Conservation (phyloP, 768 basidiomycete genomes). For the Panaeolus papilionaceus region DNA sequence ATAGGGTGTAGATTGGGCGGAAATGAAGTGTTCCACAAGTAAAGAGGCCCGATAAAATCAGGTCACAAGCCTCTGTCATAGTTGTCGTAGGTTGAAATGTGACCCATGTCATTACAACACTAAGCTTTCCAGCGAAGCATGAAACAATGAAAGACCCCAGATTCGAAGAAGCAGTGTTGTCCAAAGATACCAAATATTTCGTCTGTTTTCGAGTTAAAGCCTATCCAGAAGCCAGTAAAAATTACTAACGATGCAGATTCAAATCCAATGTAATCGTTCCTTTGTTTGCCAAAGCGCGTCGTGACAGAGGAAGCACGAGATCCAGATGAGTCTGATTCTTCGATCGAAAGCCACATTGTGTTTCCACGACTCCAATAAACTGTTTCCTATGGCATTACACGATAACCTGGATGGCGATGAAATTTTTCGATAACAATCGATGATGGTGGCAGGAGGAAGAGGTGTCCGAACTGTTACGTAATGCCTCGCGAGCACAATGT, state of each 20-base stretch:
- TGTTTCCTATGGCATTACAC: background rate
- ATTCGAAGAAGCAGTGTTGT: background rate
- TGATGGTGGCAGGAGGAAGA: conserved; percentile 12
- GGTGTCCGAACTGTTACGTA: conserved; percentile 4
- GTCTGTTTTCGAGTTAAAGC: background rate
- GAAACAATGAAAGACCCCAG: background rate
- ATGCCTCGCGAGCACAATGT: conserved; percentile 13
- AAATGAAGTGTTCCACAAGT: conserved; percentile 12
- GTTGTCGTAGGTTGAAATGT: background rate
- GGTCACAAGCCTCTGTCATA: background rate
- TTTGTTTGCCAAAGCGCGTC: conserved; percentile 6
- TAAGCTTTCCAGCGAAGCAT: background rate
- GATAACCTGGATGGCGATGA: conserved; percentile 10
- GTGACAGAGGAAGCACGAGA: conserved; percentile 13
- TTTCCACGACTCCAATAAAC: background rate
- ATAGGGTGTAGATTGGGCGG: conserved; percentile 10
- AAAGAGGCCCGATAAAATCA: conserved; percentile 1
- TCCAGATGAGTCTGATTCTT: conserved; percentile 6
- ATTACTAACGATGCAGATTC: background rate
- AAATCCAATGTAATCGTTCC: background rate
- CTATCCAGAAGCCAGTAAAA: background rate
- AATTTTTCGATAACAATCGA: conserved; percentile 11
- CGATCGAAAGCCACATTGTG: conserved; percentile 1
- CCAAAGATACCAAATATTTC: background rate
- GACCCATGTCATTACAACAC: background rate